Base-by-base conservation (phyloP, 495 filamentous ascomycete genomes). In the Penicillium verhagenii region DNA sequence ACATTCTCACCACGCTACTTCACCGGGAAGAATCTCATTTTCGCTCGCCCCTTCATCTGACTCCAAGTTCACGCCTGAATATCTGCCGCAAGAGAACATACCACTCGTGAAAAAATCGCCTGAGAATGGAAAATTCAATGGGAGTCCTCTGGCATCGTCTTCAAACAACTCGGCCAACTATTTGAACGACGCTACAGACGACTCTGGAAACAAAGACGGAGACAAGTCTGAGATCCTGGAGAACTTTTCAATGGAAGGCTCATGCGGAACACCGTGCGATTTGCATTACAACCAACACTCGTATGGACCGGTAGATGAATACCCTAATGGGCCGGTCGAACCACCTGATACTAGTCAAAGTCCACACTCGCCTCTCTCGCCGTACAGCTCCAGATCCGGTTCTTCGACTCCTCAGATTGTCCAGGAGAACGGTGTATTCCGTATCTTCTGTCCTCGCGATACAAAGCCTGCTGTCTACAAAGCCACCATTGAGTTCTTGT, bases 351-450 rank as follows among this genome's bases (percentile, higher is more conserved):
- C 42, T 28, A 13, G 21, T 14, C 39, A 14, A 11, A 47, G 5
- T 18, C 33, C 33, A 13, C 14, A 14, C 33, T 35, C 33, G 14
- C 33, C 33, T 13, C 33, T 35, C 33, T 16, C 33, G 33, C 14
- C 33, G 13, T 35, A 35, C 7, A 14, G 33, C 6, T 16, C 26
- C 2, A 1, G 20, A 8, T 33, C 20, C n/a, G 11, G 31, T 11
- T 35, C n/a, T 8, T 18, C 45, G 31, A 23, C 59, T 18, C 63
- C 70, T 18, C 50, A 54, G 7, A 50, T 75, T 16, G 20, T 58
- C 3, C 21, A 69, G 13, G n/a, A 48, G 5, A 53, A 65, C 3
- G 60, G 55, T 7, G 53, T 62, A 3, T 54, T 75, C 44, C 47
- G 55, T 18, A 11, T 75, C 6, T 53, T 39, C 21, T 63, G 53